A percentile compares a stretch with the other conserved stretches of the same genome.
Evolutionary conservation across 2,329 filamentous ascomycete genomes (phyloP).

Genomic region (Sporothrix brasiliensis): DNA sequence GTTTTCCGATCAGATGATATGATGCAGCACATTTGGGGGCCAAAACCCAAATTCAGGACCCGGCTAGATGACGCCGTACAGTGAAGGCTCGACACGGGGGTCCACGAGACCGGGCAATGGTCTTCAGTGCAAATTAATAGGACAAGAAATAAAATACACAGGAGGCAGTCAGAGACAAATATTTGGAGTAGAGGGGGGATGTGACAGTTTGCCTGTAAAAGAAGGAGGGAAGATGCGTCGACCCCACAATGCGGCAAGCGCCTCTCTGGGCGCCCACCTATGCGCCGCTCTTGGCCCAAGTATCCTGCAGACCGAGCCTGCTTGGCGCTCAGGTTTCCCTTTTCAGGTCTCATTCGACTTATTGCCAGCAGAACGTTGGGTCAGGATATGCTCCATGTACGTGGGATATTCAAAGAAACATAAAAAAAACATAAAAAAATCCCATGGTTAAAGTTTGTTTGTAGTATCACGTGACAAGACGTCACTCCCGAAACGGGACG

Average conservation of each 20-base stretch:
- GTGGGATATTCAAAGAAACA: no score
- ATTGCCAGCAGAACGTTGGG: neutral
- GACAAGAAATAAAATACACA: neutral
- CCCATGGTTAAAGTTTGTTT: neutral
- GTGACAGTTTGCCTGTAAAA: neutral
- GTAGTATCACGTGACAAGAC: neutral
- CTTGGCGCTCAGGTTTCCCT: neutral
- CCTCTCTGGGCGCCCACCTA: neutral
- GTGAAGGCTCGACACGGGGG: neutral
- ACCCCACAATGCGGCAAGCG: conserved; percentile 8
- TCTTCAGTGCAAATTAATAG: neutral
- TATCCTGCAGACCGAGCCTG: neutral
- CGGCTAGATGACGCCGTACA: neutral
- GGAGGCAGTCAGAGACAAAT: no score
- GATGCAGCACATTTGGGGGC: conserved; percentile 16
- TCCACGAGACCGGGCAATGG: neutral
- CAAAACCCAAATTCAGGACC: conserved; percentile 17
- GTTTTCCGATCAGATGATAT: conserved; percentile 23
- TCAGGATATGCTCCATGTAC: no score
- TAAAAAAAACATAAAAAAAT: no score
- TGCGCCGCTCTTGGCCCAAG: neutral
- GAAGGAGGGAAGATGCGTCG: neutral
- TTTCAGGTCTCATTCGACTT: neutral
- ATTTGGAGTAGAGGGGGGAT: neutral
- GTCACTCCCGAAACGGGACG: neutral